Base-by-base conservation (phyloP, 768 basidiomycete species). In the Amanita jacksonii region DNA sequence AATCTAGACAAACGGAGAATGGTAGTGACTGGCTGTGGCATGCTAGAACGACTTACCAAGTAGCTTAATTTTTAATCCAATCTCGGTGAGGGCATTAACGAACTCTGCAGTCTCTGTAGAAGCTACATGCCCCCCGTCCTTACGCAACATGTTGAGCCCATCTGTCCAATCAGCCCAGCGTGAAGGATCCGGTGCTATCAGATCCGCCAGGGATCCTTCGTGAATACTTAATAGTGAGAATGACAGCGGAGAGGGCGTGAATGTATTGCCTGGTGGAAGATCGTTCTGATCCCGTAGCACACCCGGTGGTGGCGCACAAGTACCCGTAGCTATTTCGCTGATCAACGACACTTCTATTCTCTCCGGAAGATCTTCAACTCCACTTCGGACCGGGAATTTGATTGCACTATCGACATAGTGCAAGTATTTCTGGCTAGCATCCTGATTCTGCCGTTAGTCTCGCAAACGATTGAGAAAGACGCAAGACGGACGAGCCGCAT, bases 151-250 rank as follows among this genome's bases (percentile, higher is more conserved):
- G 54, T 88, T 88, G 60, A 94, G 57, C 3, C 90, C 91, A 59
- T 94, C 91, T 2, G 88, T 88, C 91, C 91, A 94, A 63, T 94
- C 91, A 12, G 87, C 84, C 83, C 86, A 92, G 13, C 82, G 69
- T 13, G 80, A 77, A 41, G 76, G 73, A 59, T 90, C 79, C 22
- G 81, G 77, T 3, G 87, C 85, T 52, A 88, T 79, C 46, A 81
- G 75, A 57, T 89, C 85, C 3, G 83, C 86, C 46, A 89, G 57
- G 2, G 82, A 79, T 15, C 76, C 79, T 52, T 84, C 83, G 52
- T 73, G 77, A 5, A 76, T 69, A 46, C 74, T 81, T 41, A 88
- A 60, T 39, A 92, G 63, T 7, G 85, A 84, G 61, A 91, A 91
- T 3, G 85, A 85, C 18, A 86, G 67, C 0, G 79, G 77, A 0